Base-by-base conservation (phyloP, 768 basidiomycete genomes). In the Psilocybe subaeruginosa region DNA sequence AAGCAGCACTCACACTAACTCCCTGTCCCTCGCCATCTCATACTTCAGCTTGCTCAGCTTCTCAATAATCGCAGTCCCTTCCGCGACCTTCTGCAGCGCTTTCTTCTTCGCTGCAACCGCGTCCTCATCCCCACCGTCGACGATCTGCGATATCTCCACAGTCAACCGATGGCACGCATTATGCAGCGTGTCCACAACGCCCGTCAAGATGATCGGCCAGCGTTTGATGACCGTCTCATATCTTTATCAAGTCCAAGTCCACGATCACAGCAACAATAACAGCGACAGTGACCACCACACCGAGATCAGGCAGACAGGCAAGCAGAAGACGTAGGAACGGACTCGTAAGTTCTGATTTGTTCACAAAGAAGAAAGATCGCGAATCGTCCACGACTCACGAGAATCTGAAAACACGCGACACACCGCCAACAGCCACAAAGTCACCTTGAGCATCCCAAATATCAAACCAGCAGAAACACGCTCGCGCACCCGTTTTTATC, bases 161-260 rank as follows among this genome's bases (percentile, higher is more conserved):
- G 85, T 80, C 33, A 91, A 73, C 14, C 81, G 77, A 69, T 94
- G 91, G 62, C 90, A 90, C 59, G 83, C 71, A 46, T 85, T 83
- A 66, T 91, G 84, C 46, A 98, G 71, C 47, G 86, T 84, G 72
- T 95, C 91, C 63, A 97, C 88, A 49, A 94, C 79, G 16, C 77
- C 80, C 1, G 95, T 93, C 57, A 96, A 82, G 68, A 98, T 97
- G 50, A 91, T 81, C 4, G 91, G 91, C 89, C 93, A 94, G 57
- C 92, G 80, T 71, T 82, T 88, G 53, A 88, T 72, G 14, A 95
- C 89, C 0, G 92, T 94, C 60, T 90, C 87, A 65, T 90, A 93
- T 60, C 92, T 92, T 65, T 45, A n/a, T 17, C 9, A 48, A 33
- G 33, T 19, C 33, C 29, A 19, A 51, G 45, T 47, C 27, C 14